Base-by-base conservation (phyloP, 108 stramenopile genomes). In the Licmophora abbreviata region DNA sequence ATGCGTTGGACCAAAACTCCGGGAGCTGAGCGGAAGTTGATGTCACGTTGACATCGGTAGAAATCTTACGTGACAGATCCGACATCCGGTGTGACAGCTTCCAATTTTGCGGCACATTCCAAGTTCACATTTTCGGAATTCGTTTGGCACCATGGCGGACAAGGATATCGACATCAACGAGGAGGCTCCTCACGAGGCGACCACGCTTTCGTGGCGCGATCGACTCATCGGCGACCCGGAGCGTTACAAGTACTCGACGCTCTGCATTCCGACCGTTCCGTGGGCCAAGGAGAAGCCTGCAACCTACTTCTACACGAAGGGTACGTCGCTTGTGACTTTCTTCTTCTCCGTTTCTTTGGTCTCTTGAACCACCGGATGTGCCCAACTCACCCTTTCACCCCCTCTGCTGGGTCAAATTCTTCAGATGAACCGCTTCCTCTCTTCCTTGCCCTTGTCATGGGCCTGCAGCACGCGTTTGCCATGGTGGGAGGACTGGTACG, bases 381-480 rank as follows among this genome's bases (percentile, higher is more conserved):
- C 0, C 7, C 10, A 27, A 29, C 26, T 10, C 22, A 28, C 50
- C 26, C 23, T 0, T 25, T 14, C 30, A 25, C 10, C 38, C 25
- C n/a, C 17, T 27, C 55, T 28, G 17, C 27, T 44, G 43, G 20
- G 15, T 40, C 10, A 35, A 11, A 18, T 9, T 25, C 26, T 29
- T 44, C 30, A 53, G 76, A 81, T 52, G 80, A 81, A 35, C 56
- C 65, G 7, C 44, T 81, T 18, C 80, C 76, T 4, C 51, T 77
- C 5, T 22, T 81, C 4, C 53, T 81, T 26, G 53, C 80, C 18
- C 34, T 64, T 24, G 14, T 78, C 17, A 75, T 78, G 73, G 77
- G 71, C 1, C 48, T 80, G 10, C 81, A 88, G 56, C 87, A 88
- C 51, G 77, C 79, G n/a, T 69, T 87, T 34, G 81, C 81, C 12